These are phyloP conservation scores for Penicillium frequentans DNA, from an alignment of 2,329 filamentous ascomycete genomes.

Conservation along the genomic window DNA sequence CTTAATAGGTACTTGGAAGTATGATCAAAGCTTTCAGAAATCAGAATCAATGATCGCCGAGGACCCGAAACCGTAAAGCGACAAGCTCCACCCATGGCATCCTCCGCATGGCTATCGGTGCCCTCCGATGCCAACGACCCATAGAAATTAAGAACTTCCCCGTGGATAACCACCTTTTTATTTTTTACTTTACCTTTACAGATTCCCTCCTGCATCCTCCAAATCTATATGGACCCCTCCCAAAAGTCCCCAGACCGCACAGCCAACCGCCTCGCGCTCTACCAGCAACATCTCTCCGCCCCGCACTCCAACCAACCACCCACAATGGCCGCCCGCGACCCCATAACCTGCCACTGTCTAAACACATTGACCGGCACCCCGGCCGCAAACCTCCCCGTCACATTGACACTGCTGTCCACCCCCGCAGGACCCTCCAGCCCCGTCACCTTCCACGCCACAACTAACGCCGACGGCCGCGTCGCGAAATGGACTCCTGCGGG, in stretches of 20 bases:
- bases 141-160: constrained; percentile 13
- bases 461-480: constrained; percentile 49
- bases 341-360: constrained; percentile 53
- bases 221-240: constrained; percentile 12
- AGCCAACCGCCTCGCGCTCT: constrained; percentile 34
- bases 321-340: constrained; percentile 41
- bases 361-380: constrained; percentile 50
- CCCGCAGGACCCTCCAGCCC: constrained; percentile 28
- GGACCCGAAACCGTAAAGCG: not conserved
- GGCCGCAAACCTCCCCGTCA: constrained; percentile 49
- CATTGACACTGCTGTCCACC: constrained; percentile 59
- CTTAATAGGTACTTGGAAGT: too few relatives aligned
- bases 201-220: constrained; percentile 1
- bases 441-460: constrained; percentile 39
- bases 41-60: not conserved
- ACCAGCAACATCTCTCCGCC: constrained; percentile 33
- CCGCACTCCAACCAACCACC: constrained; percentile 12
- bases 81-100: constrained; percentile 17
- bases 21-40: not conserved
- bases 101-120: constrained; percentile 32
- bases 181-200: not conserved
- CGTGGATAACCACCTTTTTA: not conserved
- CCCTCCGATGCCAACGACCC: constrained; percentile 34
- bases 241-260: constrained; percentile 23
- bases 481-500: constrained; percentile 40